Percentiles rank a stretch among this genome's conserved stretches.
Conservation (phyloP, 23 red algal genomes). For the Gracilaria domingensis region DNA sequence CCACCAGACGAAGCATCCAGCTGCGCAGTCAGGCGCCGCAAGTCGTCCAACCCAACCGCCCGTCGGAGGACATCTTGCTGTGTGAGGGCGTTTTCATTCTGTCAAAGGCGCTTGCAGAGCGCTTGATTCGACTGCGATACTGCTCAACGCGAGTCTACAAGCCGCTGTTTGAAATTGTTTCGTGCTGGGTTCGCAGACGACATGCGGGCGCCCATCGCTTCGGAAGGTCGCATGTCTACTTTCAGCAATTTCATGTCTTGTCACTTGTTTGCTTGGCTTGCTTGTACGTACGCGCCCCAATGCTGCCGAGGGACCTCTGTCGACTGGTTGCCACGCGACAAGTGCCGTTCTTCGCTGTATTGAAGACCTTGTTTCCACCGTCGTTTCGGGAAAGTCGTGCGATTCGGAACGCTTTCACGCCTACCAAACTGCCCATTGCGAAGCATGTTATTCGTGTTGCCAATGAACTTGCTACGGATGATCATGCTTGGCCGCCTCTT, state of each 20-base stretch:
- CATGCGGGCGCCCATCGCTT: conserved; percentile 30
- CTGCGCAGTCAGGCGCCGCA: not conserved
- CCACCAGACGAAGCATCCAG: conserved; percentile 1
- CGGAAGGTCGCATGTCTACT: not conserved
- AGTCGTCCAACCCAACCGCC: not conserved
- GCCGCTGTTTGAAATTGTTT: conserved; percentile 27
- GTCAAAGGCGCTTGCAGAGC: not conserved
- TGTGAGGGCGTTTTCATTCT: conserved; percentile 22
- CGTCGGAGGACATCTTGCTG: conserved; percentile 3
- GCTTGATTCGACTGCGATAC: conserved; percentile 26
- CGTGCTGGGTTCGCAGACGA: not conserved
- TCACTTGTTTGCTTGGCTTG: conserved; percentile 29
- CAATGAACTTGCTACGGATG: conserved; percentile 22
- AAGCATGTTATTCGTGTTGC: conserved; percentile 21
- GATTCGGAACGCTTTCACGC: not conserved
- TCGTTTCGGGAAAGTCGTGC: not conserved
- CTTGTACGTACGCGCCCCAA: conserved; percentile 34
- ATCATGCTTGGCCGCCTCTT: conserved; percentile 38
- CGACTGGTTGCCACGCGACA: conserved; percentile 21
- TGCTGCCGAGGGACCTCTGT: conserved; percentile 61
- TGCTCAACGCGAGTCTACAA: not conserved
- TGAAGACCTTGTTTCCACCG: conserved; percentile 31
- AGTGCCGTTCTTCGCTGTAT: conserved; percentile 28
- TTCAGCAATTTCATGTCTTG: conserved; percentile 31
- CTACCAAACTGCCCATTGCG: conserved; percentile 3